A percentile compares a stretch with the other conserved stretches of the same genome.
phyloP scores from a whole-genome alignment of 495 filamentous ascomycete genomes.

The Penicillium roqueforti region DNA sequence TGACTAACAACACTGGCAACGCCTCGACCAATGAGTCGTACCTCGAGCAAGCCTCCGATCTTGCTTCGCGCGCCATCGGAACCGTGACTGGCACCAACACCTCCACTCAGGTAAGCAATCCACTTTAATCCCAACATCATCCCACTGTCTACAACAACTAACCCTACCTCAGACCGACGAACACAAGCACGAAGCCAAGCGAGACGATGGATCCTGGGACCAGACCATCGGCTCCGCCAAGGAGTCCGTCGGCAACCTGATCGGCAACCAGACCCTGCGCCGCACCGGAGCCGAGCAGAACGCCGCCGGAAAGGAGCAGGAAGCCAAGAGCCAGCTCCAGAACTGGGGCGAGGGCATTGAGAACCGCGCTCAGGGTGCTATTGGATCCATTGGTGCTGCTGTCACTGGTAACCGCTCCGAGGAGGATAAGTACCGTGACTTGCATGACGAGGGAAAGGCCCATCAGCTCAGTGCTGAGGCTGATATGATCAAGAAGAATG shows the following conservation, averaged over 20 bases:
- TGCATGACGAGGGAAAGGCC: constrained; percentile 85
- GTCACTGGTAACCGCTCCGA: constrained; percentile 65
- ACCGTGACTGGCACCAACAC: constrained; percentile 70
- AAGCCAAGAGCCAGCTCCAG: constrained; percentile 78
- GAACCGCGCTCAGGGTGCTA: constrained; percentile 66
- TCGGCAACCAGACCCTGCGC: constrained; percentile 73
- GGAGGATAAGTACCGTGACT: constrained; percentile 55
- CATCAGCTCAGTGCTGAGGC: constrained; percentile 77
- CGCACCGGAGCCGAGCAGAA: constrained; percentile 74
- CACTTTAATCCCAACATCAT: neutral
- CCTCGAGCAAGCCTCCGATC: constrained; percentile 71
- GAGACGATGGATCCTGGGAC: constrained; percentile 70
- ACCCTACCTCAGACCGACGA: constrained; percentile 44
- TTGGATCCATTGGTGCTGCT: constrained; percentile 65
- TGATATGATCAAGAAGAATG: constrained; percentile 69
- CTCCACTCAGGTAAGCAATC: constrained; percentile 54
- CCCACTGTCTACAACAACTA: constrained; percentile 12
- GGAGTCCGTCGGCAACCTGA: constrained; percentile 69
- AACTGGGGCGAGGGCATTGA: constrained; percentile 67
- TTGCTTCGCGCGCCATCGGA: constrained; percentile 68
- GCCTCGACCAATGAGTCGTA: constrained; percentile 78
- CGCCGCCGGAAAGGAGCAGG: constrained; percentile 69
- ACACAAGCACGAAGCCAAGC: constrained; percentile 57
- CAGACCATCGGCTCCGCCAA: constrained; percentile 84
- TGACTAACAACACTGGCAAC: constrained; percentile 52